Percentiles rank a stretch among this genome's conserved stretches.
Conservation (phyloP, 2,329 filamentous ascomycete genomes). For the Sclerotinia spermophila region DNA sequence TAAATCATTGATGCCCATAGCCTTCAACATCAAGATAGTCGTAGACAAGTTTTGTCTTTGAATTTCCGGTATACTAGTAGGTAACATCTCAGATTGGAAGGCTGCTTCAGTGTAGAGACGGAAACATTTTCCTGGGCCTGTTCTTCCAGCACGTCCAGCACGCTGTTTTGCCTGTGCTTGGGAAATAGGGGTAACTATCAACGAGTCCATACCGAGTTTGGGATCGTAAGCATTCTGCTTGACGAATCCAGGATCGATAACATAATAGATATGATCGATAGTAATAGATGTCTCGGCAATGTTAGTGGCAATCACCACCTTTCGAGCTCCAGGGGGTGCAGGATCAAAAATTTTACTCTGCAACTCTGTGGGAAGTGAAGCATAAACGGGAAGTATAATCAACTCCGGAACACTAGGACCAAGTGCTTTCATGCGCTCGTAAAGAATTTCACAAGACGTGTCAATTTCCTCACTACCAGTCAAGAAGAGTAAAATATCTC, state of each 20-base stretch:
- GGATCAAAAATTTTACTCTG: slow-evolving; percentile 94
- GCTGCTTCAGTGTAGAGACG: slow-evolving; percentile 92
- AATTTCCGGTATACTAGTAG: slow-evolving; percentile 93
- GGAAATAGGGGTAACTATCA: slow-evolving; percentile 93
- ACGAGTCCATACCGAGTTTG: slow-evolving; percentile 94
- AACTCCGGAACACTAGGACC: slow-evolving; percentile 88
- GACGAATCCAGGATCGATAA: slow-evolving; percentile 94
- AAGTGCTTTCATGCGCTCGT: slow-evolving; percentile 92
- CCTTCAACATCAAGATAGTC: slow-evolving; percentile 96
- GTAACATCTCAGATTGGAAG: slow-evolving; percentile 94
- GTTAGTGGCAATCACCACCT: slow-evolving; percentile 97
- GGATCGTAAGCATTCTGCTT: slow-evolving; percentile 98
- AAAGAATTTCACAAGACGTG: slow-evolving; percentile 86
- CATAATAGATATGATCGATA: slow-evolving; percentile 96
- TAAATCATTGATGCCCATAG: slow-evolving; percentile 98
- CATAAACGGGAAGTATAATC: slow-evolving; percentile 93
- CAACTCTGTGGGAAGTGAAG: slow-evolving; percentile 86
- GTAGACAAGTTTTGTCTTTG: slow-evolving; percentile 89
- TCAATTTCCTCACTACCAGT: slow-evolving; percentile 99
- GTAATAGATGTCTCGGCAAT: slow-evolving; percentile 98
- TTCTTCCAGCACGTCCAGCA: slow-evolving; percentile 87
- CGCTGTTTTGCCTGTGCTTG: slow-evolving; percentile 96
- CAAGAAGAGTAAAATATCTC: slow-evolving; percentile 94
- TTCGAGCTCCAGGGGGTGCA: slow-evolving; percentile 77
- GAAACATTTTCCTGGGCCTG: slow-evolving; percentile 94